phyloP scores from a whole-genome alignment of 2,329 filamentous ascomycete genomes.

The Botrytis tulipae region DNA sequence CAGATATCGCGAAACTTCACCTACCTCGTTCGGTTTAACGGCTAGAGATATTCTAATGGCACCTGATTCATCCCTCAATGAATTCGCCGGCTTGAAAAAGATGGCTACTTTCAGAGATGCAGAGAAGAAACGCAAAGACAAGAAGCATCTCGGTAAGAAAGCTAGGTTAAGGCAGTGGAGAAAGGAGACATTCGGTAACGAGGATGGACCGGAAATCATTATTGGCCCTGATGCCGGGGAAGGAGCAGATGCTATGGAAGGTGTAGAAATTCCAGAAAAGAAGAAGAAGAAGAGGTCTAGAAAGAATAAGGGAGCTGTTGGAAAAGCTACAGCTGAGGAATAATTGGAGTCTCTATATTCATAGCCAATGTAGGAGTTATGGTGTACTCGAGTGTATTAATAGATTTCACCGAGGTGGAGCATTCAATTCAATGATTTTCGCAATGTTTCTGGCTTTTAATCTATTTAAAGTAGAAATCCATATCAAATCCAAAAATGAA shows the following conservation, averaged over 20 bases:
- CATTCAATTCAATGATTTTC: neutral
- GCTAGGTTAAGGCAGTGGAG: slow-evolving; percentile 85
- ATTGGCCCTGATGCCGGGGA: slow-evolving; percentile 30
- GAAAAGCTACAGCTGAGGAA: slow-evolving; percentile 8
- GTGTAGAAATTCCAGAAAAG: slow-evolving; percentile 41
- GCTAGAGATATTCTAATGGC: slow-evolving; percentile 86
- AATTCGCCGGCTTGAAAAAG: slow-evolving; percentile 93
- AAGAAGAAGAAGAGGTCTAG: slow-evolving; percentile 55
- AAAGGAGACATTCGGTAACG: slow-evolving; percentile 59
- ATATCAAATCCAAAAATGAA: neutral
- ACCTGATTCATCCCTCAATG: slow-evolving; percentile 81
- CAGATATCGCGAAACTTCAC: slow-evolving; percentile 92
- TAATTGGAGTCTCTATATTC: neutral
- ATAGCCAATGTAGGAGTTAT: neutral
- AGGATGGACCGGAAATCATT: slow-evolving; percentile 40
- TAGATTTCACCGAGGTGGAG: slow-evolving; percentile 8
- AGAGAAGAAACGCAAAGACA: slow-evolving; percentile 86
- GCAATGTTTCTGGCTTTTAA: slow-evolving; percentile 6
- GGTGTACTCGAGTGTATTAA: slow-evolving; percentile 10
- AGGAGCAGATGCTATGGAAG: slow-evolving; percentile 30
- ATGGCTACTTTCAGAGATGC: slow-evolving; percentile 83
- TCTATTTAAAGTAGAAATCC: neutral
- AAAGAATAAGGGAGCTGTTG: slow-evolving; percentile 35
- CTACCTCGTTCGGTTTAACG: slow-evolving; percentile 84
- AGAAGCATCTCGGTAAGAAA: slow-evolving; percentile 90